Evolutionary conservation across 768 basidiomycete species (phyloP).

Genomic region (Hortiboletus flavorubellus): DNA sequence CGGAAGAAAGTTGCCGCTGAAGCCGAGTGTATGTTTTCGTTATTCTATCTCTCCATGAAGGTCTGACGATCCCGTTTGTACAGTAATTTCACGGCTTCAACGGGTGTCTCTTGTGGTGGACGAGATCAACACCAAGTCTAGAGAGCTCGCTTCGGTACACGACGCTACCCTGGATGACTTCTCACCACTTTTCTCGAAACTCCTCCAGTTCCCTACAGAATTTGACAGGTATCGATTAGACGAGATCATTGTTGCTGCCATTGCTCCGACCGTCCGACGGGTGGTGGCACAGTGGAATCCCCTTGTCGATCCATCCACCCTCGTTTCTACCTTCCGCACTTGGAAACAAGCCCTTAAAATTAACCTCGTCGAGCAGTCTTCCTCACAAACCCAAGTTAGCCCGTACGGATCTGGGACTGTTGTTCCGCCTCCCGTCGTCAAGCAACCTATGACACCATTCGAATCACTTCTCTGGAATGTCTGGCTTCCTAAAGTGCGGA

Average conservation of each 20-base stretch:
- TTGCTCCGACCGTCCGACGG: constrained; percentile 74
- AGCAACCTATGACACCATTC: constrained; percentile 86
- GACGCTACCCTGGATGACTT: constrained; percentile 75
- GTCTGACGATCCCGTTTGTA: neutral
- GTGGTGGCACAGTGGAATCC: constrained; percentile 81
- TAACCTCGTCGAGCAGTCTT: constrained; percentile 42
- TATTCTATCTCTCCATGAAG: neutral
- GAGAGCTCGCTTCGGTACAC: constrained; percentile 60
- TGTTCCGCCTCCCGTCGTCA: constrained; percentile 33
- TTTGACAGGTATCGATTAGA: constrained; percentile 80
- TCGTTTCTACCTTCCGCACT: constrained; percentile 60
- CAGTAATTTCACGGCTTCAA: constrained; percentile 78
- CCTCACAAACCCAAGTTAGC: constrained; percentile 46
- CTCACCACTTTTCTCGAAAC: constrained; percentile 63
- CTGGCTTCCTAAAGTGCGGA: constrained; percentile 95
- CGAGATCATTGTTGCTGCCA: constrained; percentile 90
- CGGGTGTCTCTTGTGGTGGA: constrained; percentile 72
- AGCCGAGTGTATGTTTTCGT: constrained; percentile 53
- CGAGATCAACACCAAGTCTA: constrained; percentile 63
- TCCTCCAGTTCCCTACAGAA: constrained; percentile 72
- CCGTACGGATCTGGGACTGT: constrained; percentile 50
- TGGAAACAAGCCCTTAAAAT: constrained; percentile 73
- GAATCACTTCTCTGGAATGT: constrained; percentile 92
- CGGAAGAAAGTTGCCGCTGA: constrained; percentile 70
- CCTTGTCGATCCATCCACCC: constrained; percentile 65